Conservation (phyloP, 805 yeast species). For the Isabelozyma rhagii region DNA sequence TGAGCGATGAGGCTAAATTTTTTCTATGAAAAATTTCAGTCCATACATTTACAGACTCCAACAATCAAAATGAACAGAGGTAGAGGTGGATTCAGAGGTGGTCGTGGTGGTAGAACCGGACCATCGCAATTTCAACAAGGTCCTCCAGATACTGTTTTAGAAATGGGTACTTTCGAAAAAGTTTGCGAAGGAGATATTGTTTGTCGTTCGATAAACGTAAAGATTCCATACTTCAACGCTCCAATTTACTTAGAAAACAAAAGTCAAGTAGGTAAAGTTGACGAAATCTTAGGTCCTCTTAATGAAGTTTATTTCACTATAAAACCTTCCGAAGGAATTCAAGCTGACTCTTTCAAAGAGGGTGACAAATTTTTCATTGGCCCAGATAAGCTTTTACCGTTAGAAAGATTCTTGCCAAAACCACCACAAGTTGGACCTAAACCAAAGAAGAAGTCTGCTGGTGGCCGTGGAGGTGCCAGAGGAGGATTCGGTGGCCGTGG, state of each 20-base stretch:
- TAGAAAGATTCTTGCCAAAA: constrained; percentile 96
- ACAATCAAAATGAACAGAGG: constrained; percentile 58
- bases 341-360: constrained; percentile 85
- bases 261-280: constrained; percentile 94
- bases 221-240: constrained; percentile 97
- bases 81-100: constrained; percentile 67
- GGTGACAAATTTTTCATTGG: constrained; percentile 97
- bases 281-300: constrained; percentile 95
- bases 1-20: constrained; percentile 6
- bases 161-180: constrained; percentile 91
- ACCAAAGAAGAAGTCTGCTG: constrained; percentile 66
- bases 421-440: constrained; percentile 86
- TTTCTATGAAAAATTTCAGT: constrained; percentile 7
- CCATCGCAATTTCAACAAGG: constrained; percentile 75
- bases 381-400: constrained; percentile 90
- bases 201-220: constrained; percentile 90
- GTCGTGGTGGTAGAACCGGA: constrained; percentile 69
- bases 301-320: constrained; percentile 98
- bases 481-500: constrained; percentile 36
- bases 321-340: constrained; percentile 94
- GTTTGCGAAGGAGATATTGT: constrained; percentile 97
- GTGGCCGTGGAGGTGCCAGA: constrained; percentile 49
- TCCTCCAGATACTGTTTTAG: constrained; percentile 93
- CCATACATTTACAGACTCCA: not conserved
- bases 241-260: constrained; percentile 96